A percentile compares a stretch with the other conserved stretches of the same genome.
phyloP scores from a whole-genome alignment of 768 basidiomycete species.

The Boletus tomentosulus region DNA sequence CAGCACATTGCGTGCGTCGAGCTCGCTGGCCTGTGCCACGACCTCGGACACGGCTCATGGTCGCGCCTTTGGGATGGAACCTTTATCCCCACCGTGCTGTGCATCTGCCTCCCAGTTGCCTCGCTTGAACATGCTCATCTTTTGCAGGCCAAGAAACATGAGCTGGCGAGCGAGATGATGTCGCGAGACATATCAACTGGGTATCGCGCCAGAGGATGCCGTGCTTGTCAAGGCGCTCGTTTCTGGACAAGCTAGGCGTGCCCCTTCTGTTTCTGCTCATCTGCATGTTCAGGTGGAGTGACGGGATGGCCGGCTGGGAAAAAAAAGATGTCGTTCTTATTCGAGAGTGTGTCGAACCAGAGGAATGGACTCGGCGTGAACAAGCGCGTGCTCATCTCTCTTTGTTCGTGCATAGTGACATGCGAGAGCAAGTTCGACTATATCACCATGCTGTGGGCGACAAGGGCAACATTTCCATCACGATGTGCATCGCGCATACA shows the following conservation, averaged over 20 bases:
- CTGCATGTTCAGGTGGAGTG: neutral
- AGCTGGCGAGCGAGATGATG: constrained; percentile 81
- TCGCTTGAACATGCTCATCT: neutral
- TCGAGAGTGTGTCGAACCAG: constrained; percentile 82
- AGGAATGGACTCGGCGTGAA: constrained; percentile 84
- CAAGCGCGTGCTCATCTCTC: constrained; percentile 44
- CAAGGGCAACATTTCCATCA: constrained; percentile 44
- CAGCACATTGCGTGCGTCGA: constrained; percentile 75
- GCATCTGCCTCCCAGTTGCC: constrained; percentile 26
- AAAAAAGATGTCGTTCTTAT: constrained; percentile 66
- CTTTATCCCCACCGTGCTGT: constrained; percentile 70
- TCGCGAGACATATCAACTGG: constrained; percentile 52
- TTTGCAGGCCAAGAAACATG: constrained; percentile 61
- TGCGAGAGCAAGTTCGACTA: constrained; percentile 68
- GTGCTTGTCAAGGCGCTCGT: constrained; percentile 76
- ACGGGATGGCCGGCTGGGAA: constrained; percentile 16
- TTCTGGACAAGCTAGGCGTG: constrained; percentile 50
- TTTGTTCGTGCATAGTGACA: constrained; percentile 1
- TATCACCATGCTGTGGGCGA: constrained; percentile 71
- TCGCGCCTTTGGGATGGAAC: constrained; percentile 77
- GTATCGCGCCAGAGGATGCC: constrained; percentile 46
- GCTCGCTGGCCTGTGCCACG: constrained; percentile 79
- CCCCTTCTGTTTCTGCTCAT: constrained; percentile 40
- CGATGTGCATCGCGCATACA: constrained; percentile 35
- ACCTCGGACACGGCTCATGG: constrained; percentile 84